Evolutionary conservation across 495 filamentous ascomycete genomes (phyloP).

Genomic region (Hyaloscypha variabilis): DNA sequence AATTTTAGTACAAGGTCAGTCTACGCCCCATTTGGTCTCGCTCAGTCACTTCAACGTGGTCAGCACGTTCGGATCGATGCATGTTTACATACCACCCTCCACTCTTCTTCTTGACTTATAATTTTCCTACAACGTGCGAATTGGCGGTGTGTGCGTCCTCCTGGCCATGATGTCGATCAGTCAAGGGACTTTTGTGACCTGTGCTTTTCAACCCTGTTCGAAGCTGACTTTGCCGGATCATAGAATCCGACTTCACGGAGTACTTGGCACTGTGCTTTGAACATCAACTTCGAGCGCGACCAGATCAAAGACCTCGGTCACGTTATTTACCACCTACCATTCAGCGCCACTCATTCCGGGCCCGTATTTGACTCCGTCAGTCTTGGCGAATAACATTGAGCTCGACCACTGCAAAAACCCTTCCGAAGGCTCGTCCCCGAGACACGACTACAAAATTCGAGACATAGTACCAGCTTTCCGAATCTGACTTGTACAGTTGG

Average conservation of each 20-base stretch:
- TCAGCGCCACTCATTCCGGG: background rate
- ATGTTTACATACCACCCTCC: slow-evolving; percentile 21
- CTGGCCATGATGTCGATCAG: background rate
- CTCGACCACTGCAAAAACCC: slow-evolving; percentile 22
- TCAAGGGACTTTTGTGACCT: slow-evolving; percentile 4
- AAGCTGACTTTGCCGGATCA: background rate
- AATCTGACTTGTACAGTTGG: slow-evolving; percentile 23
- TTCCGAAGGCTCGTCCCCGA: slow-evolving; percentile 25
- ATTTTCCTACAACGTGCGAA: slow-evolving; percentile 11
- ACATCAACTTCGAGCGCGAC: background rate
- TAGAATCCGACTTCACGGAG: slow-evolving; percentile 1
- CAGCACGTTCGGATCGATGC: slow-evolving; percentile 29
- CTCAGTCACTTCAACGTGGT: slow-evolving; percentile 16
- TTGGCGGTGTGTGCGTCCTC: slow-evolving; percentile 30
- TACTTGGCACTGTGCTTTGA: background rate
- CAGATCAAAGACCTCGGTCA: background rate
- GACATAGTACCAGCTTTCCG: slow-evolving; percentile 25
- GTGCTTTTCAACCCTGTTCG: background rate
- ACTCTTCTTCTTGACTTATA: slow-evolving; percentile 5
- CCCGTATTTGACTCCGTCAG: slow-evolving; percentile 21
- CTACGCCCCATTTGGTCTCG: slow-evolving; percentile 20
- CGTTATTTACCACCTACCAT: background rate
- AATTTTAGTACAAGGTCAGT: slow-evolving; percentile 27
- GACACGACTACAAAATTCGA: no score
- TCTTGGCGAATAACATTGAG: slow-evolving; percentile 12